A percentile compares a stretch with the other conserved stretches of the same genome.
Evolutionary conservation across 2,329 filamentous ascomycete species (phyloP).

Genomic region (Thelonectria discophora): DNA sequence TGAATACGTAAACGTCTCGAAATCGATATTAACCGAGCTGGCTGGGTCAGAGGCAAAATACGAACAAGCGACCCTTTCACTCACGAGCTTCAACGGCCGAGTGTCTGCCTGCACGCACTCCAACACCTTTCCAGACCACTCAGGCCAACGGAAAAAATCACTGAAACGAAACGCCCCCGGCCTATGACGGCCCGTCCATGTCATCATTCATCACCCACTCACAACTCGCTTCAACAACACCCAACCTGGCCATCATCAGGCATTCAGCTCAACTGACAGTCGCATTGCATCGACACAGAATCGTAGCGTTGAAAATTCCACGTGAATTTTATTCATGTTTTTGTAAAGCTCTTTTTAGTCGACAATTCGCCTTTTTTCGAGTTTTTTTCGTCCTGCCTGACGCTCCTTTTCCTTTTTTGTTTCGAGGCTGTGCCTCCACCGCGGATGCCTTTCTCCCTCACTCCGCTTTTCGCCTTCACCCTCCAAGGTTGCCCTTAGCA

Average conservation of each 20-base stretch:
- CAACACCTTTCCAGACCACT: slow-evolving; percentile 5
- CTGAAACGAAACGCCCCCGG: background rate
- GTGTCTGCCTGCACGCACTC: slow-evolving; percentile 10
- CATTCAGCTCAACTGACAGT: slow-evolving; percentile 22
- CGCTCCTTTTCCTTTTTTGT: slow-evolving; percentile 30
- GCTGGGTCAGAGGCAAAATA: no score
- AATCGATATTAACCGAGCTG: no score
- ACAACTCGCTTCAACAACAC: slow-evolving; percentile 3
- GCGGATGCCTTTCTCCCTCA: slow-evolving; percentile 24
- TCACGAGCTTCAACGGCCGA: slow-evolving; percentile 11
- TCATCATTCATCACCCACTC: slow-evolving; percentile 16
- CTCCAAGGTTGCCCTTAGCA: slow-evolving; percentile 41
- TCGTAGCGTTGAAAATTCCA: slow-evolving; percentile 16
- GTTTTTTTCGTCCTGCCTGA: slow-evolving; percentile 36
- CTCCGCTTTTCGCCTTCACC: slow-evolving; percentile 37
- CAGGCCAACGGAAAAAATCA: background rate
- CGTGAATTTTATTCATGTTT: slow-evolving; percentile 44
- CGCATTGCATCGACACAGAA: slow-evolving; percentile 14
- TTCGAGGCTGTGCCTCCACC: slow-evolving; percentile 9
- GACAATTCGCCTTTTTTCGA: slow-evolving; percentile 39
- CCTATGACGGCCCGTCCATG: slow-evolving; percentile 20
- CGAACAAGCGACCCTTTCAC: background rate
- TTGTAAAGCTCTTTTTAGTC: slow-evolving; percentile 36
- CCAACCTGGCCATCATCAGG: slow-evolving; percentile 14
- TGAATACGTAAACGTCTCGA: no score